Base-by-base conservation (phyloP, 768 basidiomycete genomes). In the Artomyces pyxidatus region DNA sequence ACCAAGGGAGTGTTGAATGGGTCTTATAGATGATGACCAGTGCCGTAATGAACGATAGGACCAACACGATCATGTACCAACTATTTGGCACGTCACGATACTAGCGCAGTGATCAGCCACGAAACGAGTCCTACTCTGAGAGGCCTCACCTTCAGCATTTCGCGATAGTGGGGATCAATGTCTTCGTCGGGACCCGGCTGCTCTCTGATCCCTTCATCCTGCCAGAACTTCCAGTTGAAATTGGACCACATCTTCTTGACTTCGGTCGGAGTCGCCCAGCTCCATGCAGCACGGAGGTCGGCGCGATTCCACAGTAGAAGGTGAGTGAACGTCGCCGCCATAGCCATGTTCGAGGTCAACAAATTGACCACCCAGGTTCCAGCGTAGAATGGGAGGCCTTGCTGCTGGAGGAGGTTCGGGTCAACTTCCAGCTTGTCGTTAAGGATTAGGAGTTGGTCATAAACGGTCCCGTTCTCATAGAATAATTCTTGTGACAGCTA, bases 131-230 rank as follows among this genome's bases (percentile, higher is more conserved):
- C n/a, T n/a, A n/a, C n/a, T n/a, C n/a, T n/a, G n/a, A n/a, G n/a
- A n/a, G n/a, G n/a, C n/a, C 25, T 35, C 10, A 69, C 73, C 67
- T 75, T 75, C 14, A 74, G 63, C 74, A 76, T 75, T 52, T 75
- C 68, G n/a, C 61, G 62, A 53, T 75, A 76, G 56, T 76, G 74
- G 4, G 74, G 74, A 45, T 75, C 74, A 7, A 74, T 59, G 23
- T 70, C 67, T 25, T 57, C 59, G 21, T 68, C 62, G 2, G 53
- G 48, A 12, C 60, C 46, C 6, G 60, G 52, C 1, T 43, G 48
- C 11, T 61, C 42, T 43, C 45, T 25, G 16, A 66, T 66, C 19
- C 71, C 71, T 46, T 69, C 61, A 40, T 71, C 65, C 46, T 59
- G 52, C 72, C 72, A 74, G 61, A 74, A 69, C 51, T 55, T 65